A percentile compares a stretch with the other conserved stretches of the same genome.
Evolutionary conservation across 2,329 filamentous ascomycete genomes (phyloP).

Genomic region (Microsporum ferrugineum): DNA sequence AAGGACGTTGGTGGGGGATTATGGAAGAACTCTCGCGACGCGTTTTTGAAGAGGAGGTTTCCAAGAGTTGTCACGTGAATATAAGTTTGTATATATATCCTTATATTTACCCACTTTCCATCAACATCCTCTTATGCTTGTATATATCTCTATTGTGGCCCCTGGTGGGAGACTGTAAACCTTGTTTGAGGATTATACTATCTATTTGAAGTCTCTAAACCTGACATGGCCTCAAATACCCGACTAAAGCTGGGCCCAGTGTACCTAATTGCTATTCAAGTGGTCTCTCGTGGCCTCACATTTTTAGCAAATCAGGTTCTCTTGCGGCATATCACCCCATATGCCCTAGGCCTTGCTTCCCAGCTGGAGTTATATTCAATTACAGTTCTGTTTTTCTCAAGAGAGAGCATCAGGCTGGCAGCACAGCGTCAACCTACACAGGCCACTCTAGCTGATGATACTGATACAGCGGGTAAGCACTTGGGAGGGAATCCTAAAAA

Average conservation of each 20-base stretch:
- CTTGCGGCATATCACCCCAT: constrained; percentile 74
- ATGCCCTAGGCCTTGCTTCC: constrained; percentile 70
- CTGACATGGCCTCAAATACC: constrained; percentile 9
- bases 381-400: constrained; percentile 84
- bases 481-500: constrained; percentile 12
- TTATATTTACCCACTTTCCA: too few species aligned
- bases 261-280: constrained; percentile 76
- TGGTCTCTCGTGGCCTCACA: constrained; percentile 75
- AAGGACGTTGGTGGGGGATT: background rate
- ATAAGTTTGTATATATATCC: too few species aligned
- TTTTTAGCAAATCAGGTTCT: constrained; percentile 88
- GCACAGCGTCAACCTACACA: constrained; percentile 60
- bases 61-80: background rate
- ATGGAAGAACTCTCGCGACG: background rate
- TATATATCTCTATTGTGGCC: background rate
- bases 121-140: too few species aligned
- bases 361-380: constrained; percentile 91
- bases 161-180: background rate
- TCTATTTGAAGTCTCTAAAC: background rate
- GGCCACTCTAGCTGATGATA: constrained; percentile 9
- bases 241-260: constrained; percentile 56
- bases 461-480: background rate
- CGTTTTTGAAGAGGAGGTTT: background rate
- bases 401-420: constrained; percentile 83
- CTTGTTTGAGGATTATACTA: background rate